Percentiles rank a stretch among this genome's conserved stretches.
Conservation (phyloP, 2,329 filamentous ascomycete species). For the Colletotrichum gloeosporioides region DNA sequence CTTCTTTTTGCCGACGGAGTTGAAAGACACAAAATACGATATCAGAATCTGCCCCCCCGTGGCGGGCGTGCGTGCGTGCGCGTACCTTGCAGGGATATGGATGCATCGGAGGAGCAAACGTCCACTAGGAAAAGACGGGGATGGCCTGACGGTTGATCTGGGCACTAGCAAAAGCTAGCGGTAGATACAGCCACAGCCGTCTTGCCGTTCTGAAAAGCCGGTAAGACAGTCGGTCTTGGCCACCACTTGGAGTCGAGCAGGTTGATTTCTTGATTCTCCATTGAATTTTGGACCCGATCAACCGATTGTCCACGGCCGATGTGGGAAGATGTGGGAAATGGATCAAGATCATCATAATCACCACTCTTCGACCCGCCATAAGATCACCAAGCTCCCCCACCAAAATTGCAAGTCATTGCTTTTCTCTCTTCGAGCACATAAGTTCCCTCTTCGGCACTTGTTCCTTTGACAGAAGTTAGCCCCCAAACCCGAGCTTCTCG, state of each 20-base stretch:
- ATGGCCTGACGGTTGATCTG: not conserved
- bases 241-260: not conserved
- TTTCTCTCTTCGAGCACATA: not conserved
- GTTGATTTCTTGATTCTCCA: not conserved
- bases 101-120: not conserved
- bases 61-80: not conserved
- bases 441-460: not conserved
- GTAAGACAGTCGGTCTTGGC: not conserved
- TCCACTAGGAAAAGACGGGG: not conserved
- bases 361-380: not conserved
- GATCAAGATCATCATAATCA: constrained; percentile 10
- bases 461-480: not conserved
- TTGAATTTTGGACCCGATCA: not conserved
- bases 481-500: not conserved
- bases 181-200: constrained; percentile 6
- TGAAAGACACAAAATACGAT: not conserved
- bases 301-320: not conserved
- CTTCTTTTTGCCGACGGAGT: not conserved
- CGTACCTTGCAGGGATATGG: not conserved
- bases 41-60: not conserved
- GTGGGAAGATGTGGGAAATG: not conserved
- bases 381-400: not conserved
- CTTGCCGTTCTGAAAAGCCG: not conserved
- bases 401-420: not conserved
- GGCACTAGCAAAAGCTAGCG: not conserved